Base-by-base conservation (phyloP, 2,329 filamentous ascomycete genomes). In the Byssoonygena ceratinophila region DNA sequence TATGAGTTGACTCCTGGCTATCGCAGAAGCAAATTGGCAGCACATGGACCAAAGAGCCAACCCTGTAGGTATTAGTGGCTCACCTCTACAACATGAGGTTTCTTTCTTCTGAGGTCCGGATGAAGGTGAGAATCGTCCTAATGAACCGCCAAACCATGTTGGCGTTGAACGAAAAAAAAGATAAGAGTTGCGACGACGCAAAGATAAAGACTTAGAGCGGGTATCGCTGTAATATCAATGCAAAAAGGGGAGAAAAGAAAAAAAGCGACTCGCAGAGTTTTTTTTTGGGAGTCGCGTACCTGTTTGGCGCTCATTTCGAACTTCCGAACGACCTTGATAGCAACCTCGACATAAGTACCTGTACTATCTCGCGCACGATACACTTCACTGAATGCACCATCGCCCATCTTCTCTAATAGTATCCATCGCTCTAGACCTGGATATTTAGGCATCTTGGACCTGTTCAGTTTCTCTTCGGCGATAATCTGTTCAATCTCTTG, bases 261-360 rank as follows among this genome's bases (percentile, higher is more conserved):
- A 57, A 58, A 59, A 59, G 59, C 66, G 59, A 52, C 25, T 45
- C 56, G 53, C 23, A 39, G 59, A 53, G 58, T 16, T 34, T 29
- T 29, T 29, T 8, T 2, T 12, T n/a, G 31, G 31, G 53, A 55
- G 54, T 46, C 23, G 29, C 32, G 31, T 52, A 98, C 92, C 88
- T 97, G 92, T 76, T 85, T 89, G 60, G 84, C 90, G 73, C 95
- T 97, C 87, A 98, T 96, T 73, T 98, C 92, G 68, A 88, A 97
- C 74, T 97, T 97, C 65, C 92, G 85, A 58, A 98, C 92, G 48
- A 98, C 92, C 71, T 98, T 98, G 77, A 98, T 97, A 61, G 91
- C 92, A 31, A 92, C 89, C 66, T 97, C 84, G 59, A 80, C 82
- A 57, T 80, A 79, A 57, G 83, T 76, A 37, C 86, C 85, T 4